Conservation (phyloP, 2,329 filamentous ascomycete species). For the Hypoxylon sp. region DNA sequence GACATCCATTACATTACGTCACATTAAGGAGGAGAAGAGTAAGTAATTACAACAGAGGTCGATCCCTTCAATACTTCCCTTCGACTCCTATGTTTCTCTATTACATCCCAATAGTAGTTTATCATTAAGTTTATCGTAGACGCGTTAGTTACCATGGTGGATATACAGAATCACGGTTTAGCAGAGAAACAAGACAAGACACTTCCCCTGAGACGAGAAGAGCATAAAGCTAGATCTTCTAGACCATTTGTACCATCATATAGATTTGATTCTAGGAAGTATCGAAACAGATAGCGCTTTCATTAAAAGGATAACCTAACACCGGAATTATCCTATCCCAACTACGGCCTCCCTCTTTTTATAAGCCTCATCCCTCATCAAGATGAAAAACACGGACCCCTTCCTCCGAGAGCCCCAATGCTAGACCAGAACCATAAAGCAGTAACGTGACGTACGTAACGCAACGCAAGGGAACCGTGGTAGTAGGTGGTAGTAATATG, state of each 20-base stretch:
- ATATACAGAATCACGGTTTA: not conserved
- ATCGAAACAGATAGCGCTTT: constrained; percentile 15
- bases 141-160: not conserved
- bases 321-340: constrained; percentile 14
- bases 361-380: constrained; percentile 19
- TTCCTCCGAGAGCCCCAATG: constrained; percentile 24
- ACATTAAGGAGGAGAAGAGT: too few relatives aligned
- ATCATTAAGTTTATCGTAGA: not conserved
- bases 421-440: constrained; percentile 32
- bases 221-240: not conserved
- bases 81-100: not conserved
- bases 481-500: not conserved
- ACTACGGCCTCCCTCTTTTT: constrained; percentile 23
- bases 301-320: constrained; percentile 33
- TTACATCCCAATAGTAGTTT: not conserved
- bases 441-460: constrained; percentile 7
- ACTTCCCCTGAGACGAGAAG: too few relatives aligned
- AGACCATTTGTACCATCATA: not conserved
- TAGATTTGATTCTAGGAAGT: not conserved
- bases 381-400: constrained; percentile 21
- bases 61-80: not conserved
- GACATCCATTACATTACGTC: too few relatives aligned
- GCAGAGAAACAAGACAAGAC: too few relatives aligned
- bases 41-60: not conserved
- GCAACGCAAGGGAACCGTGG: constrained; percentile 20